These are phyloP conservation scores for Monosporascus sp. DNA, from an alignment of 2,329 filamentous ascomycete species.

Conservation along the genomic window DNA sequence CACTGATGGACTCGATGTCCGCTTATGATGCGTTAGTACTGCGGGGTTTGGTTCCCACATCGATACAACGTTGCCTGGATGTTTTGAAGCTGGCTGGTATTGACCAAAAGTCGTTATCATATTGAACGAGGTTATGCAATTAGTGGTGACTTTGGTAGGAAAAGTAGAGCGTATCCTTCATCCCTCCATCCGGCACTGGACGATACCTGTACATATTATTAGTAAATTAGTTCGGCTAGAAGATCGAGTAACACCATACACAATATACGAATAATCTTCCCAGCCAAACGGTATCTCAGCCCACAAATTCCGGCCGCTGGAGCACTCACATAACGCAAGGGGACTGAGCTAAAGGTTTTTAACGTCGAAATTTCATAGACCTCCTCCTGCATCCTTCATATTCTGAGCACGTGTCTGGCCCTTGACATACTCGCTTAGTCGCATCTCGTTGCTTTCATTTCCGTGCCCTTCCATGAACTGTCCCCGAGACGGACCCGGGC, in stretches of 20 bases:
- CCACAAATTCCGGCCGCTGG: too few species aligned
- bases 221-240: too few species aligned
- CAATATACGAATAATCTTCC: too few species aligned
- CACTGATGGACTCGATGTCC: not conserved
- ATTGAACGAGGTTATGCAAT: not conserved
- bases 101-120: not conserved
- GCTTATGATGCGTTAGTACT: not conserved
- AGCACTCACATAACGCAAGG: too few species aligned
- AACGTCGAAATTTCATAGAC: not conserved
- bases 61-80: not conserved
- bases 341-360: too few species aligned
- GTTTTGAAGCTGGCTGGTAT: not conserved
- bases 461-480: slow-evolving; percentile 28
- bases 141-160: not conserved
- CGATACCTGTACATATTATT: not conserved
- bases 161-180: too few species aligned
- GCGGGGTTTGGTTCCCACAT: not conserved
- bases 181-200: too few species aligned
- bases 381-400: slow-evolving; percentile 24
- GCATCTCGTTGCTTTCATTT: slow-evolving; percentile 29
- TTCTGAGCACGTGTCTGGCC: slow-evolving; percentile 30
- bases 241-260: too few species aligned
- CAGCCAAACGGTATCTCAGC: too few species aligned
- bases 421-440: slow-evolving; percentile 32
- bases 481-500: slow-evolving; percentile 19